phyloP scores from a whole-genome alignment of 192 early-diverging fungal species.

The Globomyces pollinis-pini region DNA sequence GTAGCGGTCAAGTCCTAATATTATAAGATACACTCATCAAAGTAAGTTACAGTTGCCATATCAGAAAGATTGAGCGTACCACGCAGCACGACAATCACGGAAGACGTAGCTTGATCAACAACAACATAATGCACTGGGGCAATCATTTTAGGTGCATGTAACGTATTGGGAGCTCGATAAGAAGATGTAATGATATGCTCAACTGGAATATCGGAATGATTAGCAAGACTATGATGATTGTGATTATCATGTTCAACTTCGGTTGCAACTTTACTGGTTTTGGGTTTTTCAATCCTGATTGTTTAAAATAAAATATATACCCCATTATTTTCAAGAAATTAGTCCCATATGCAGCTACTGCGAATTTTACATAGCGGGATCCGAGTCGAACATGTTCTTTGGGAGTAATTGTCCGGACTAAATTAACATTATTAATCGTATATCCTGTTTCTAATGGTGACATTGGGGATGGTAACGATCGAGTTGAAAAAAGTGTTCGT shows the following conservation, averaged over 20 bases:
- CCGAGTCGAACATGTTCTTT: neutral
- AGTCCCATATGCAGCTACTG: slow-evolving; percentile 35
- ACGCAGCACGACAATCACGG: slow-evolving; percentile 40
- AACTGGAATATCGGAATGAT: slow-evolving; percentile 40
- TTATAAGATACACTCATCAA: slow-evolving; percentile 1
- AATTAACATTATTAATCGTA: too few species aligned
- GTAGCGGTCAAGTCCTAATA: slow-evolving; percentile 24
- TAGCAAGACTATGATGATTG: slow-evolving; percentile 44
- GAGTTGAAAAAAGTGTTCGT: neutral
- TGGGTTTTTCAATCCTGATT: slow-evolving; percentile 16
- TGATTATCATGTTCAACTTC: slow-evolving; percentile 16
- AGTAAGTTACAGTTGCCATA: slow-evolving; percentile 39
- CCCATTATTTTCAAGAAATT: slow-evolving; percentile 31
- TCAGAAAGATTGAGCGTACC: slow-evolving; percentile 47
- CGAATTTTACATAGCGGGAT: slow-evolving; percentile 36
- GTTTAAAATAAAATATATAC: slow-evolving; percentile 24
- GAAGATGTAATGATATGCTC: slow-evolving; percentile 41
- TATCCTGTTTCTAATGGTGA: neutral
- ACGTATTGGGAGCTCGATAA: slow-evolving; percentile 9
- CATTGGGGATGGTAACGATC: too few species aligned
- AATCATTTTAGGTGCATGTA: slow-evolving; percentile 19
- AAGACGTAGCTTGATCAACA: slow-evolving; percentile 28
- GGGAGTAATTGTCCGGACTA: too few species aligned
- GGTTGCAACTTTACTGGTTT: neutral
- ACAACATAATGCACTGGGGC: slow-evolving; percentile 40